Evolutionary conservation across 768 basidiomycete species (phyloP).

Genomic region (Boletus rubropictus): DNA sequence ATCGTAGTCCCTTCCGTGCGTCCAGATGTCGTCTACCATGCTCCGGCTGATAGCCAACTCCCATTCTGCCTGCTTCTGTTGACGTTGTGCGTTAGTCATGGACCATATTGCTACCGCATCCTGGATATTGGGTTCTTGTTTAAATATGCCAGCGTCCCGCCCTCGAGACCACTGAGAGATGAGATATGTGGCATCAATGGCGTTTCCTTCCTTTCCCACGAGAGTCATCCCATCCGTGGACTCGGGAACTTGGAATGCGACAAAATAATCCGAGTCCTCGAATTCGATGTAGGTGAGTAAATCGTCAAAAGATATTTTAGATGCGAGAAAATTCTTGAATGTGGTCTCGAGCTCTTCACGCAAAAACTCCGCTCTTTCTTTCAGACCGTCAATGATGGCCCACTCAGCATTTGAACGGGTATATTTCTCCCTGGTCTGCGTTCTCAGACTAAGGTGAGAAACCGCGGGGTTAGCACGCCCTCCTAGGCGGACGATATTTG

Average conservation of each 20-base stretch:
- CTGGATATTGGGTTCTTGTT: conserved; percentile 17
- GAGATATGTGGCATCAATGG: conserved; percentile 37
- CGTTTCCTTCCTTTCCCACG: conserved; percentile 39
- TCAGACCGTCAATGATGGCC: conserved; percentile 38
- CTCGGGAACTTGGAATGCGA: conserved; percentile 41
- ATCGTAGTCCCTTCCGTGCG: conserved; percentile 36
- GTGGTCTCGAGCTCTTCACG: conserved; percentile 20
- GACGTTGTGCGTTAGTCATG: conserved; percentile 28
- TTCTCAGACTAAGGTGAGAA: conserved; percentile 39
- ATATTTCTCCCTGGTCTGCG: conserved; percentile 28
- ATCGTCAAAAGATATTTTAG: conserved; percentile 20
- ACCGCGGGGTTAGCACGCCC: conserved; percentile 50
- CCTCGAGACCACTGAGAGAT: conserved; percentile 44
- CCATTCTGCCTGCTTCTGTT: conserved; percentile 31
- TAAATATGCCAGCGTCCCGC: conserved; percentile 40
- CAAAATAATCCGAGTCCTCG: conserved; percentile 39
- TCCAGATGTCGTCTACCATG: conserved; percentile 31
- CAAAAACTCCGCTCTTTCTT: conserved; percentile 14
- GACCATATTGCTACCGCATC: conserved; percentile 34
- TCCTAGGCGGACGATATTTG: conserved; percentile 47
- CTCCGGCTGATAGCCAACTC: conserved; percentile 31
- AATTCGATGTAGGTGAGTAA: conserved; percentile 48
- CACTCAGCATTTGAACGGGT: conserved; percentile 33
- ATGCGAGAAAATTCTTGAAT: conserved; percentile 28
- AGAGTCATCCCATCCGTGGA: conserved; percentile 40